Evolutionary conservation across 345 rosid species (phyloP).

Genomic region (Acer negundo): DNA sequence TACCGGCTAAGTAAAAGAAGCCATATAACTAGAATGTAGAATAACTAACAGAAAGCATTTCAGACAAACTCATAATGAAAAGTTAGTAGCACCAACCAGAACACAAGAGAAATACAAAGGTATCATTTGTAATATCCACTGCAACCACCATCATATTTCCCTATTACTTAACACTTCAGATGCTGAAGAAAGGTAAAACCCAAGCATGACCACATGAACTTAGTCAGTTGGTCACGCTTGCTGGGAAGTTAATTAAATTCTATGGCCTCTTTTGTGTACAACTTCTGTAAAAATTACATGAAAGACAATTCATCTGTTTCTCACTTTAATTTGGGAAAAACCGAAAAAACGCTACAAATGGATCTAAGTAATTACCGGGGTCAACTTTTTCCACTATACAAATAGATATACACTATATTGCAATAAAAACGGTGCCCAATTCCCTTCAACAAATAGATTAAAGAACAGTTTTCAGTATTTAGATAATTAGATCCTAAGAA

Average conservation of each 20-base stretch:
- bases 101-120: background rate
- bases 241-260: background rate
- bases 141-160: background rate
- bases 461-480: background rate
- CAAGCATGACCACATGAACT: background rate
- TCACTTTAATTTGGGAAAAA: background rate
- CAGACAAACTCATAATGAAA: background rate
- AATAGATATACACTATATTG: background rate
- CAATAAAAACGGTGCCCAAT: background rate
- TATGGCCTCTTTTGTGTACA: background rate
- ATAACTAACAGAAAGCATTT: background rate
- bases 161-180: background rate
- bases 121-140: background rate
- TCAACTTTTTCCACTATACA: background rate
- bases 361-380: background rate
- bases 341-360: background rate
- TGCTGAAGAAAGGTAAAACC: background rate
- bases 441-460: background rate
- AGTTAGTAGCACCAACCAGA: background rate
- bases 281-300: background rate
- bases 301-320: background rate
- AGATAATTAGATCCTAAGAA: background rate
- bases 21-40: background rate
- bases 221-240: background rate
- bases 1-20: background rate